These are phyloP conservation scores for Cladophialophora chaetospira DNA, from an alignment of 2,329 filamentous ascomycete genomes.

Conservation along the genomic window DNA sequence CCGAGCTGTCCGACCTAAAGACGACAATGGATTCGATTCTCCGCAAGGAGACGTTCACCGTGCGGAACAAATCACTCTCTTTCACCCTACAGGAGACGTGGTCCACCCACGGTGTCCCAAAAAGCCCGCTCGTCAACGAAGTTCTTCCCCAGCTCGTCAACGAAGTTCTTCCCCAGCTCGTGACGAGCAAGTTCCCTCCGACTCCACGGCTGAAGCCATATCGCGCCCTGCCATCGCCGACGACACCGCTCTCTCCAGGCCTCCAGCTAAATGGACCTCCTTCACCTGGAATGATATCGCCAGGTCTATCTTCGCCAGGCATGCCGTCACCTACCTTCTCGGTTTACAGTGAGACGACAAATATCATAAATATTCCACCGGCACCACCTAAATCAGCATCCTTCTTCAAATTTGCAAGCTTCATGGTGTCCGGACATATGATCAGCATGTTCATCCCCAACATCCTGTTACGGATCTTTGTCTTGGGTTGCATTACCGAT, in stretches of 20 bases:
- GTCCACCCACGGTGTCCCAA: slow-evolving; percentile 7
- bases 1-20: slow-evolving; percentile 28
- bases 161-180: not conserved
- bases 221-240: not conserved
- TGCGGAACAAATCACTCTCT: slow-evolving; percentile 20
- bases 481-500: slow-evolving; percentile 29
- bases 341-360: slow-evolving; percentile 20
- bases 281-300: slow-evolving; percentile 13
- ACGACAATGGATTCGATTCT: slow-evolving; percentile 29
- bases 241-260: slow-evolving; percentile 4
- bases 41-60: slow-evolving; percentile 26
- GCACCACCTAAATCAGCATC: slow-evolving; percentile 22
- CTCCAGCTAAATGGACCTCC: slow-evolving; percentile 4
- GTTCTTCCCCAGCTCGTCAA: slow-evolving; percentile 12
- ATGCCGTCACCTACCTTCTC: slow-evolving; percentile 26
- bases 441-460: slow-evolving; percentile 26
- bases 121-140: slow-evolving; percentile 25
- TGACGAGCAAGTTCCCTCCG: too few relatives aligned
- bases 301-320: slow-evolving; percentile 17
- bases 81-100: slow-evolving; percentile 19
- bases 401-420: slow-evolving; percentile 22
- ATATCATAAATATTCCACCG: slow-evolving; percentile 25
- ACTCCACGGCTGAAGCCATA: too few relatives aligned
- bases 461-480: slow-evolving; percentile 24
- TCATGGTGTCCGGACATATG: slow-evolving; percentile 28